Percentiles rank a stretch among this genome's conserved stretches.
Conservation (phyloP, 352 stramenopile genomes). For the Phytophthora constricta region DNA sequence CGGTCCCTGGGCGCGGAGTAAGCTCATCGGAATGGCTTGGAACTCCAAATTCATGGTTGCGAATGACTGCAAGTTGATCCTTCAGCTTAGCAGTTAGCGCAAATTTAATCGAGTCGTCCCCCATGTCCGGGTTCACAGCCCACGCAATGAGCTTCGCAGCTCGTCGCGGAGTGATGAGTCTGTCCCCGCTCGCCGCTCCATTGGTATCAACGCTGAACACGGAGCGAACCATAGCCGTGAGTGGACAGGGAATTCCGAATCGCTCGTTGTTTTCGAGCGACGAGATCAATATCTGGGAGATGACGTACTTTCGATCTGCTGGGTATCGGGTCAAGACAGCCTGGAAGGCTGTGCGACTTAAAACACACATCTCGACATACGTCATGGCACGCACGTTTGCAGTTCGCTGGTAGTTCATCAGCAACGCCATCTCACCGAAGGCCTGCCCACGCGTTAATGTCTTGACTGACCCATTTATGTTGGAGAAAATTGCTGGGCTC, state of each 20-base stretch:
- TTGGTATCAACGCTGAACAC: constrained; percentile 29
- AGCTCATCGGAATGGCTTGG: constrained; percentile 1
- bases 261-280: constrained; percentile 45
- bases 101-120: constrained; percentile 41
- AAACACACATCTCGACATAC: constrained; percentile 57
- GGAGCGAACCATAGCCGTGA: constrained; percentile 35
- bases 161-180: constrained; percentile 28
- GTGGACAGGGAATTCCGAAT: constrained; percentile 30
- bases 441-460: constrained; percentile 39
- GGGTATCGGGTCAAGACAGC: constrained; percentile 37
- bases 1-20: no score
- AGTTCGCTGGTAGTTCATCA: constrained; percentile 56
- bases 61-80: constrained; percentile 24
- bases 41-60: constrained; percentile 24
- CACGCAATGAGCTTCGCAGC: constrained; percentile 30
- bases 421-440: constrained; percentile 58
- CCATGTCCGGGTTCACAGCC: constrained; percentile 31
- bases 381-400: constrained; percentile 49
- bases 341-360: constrained; percentile 43
- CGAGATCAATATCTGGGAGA: constrained; percentile 41
- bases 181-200: constrained; percentile 9
- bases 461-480: constrained; percentile 11
- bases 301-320: constrained; percentile 38
- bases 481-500: constrained; percentile 10
- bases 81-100: constrained; percentile 28